Percentiles rank a stretch among this genome's conserved stretches.
Conservation (phyloP, 495 filamentous ascomycete species). For the Talaromyces nanjingensis region DNA sequence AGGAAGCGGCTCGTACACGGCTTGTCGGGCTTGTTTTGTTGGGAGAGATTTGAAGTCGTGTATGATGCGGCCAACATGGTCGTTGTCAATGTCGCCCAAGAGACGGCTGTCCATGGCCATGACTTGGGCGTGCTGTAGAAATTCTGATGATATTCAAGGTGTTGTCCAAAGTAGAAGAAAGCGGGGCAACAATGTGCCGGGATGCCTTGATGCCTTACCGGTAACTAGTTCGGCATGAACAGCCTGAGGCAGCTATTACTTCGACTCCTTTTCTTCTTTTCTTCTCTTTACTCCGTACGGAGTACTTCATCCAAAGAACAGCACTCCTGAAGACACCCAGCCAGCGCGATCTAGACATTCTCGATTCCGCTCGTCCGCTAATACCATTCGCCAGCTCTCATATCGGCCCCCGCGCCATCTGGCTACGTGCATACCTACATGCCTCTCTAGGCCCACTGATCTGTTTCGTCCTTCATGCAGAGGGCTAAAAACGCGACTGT, state of each 20-base stretch:
- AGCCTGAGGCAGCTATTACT: background rate
- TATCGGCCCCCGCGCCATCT: background rate
- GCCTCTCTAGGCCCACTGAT: background rate
- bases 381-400: background rate
- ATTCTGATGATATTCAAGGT: background rate
- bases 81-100: background rate
- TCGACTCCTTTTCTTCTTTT: background rate
- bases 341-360: background rate
- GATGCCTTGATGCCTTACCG: background rate
- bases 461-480: background rate
- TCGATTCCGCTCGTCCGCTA: background rate
- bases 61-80: background rate
- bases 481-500: background rate
- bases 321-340: background rate
- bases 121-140: background rate
- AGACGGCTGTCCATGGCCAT: background rate
- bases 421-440: background rate
- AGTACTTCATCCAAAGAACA: background rate
- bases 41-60: constrained; percentile 8
- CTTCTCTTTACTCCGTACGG: background rate
- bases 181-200: background rate
- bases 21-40: constrained; percentile 10
- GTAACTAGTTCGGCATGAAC: too few relatives aligned
- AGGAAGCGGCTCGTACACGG: constrained; percentile 9
- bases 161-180: background rate